These are phyloP conservation scores for Cercospora beticola DNA, from an alignment of 2,329 filamentous ascomycete genomes.

Conservation along the genomic window DNA sequence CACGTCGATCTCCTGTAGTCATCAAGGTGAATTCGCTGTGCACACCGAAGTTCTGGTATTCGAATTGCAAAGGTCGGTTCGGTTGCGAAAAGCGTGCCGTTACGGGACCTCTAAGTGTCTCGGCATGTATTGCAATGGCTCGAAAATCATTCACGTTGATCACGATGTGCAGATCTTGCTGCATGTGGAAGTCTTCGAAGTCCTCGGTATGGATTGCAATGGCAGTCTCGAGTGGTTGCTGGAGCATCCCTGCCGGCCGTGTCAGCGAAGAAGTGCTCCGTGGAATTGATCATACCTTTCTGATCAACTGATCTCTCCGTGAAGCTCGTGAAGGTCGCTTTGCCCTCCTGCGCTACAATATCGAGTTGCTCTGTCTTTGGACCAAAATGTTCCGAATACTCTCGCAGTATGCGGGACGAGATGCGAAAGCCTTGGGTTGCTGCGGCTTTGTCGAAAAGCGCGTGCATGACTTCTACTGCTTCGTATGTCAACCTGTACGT, in stretches of 20 bases:
- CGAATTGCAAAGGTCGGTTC: slow-evolving; percentile 69
- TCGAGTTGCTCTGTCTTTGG: slow-evolving; percentile 78
- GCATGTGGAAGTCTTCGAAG: slow-evolving; percentile 71
- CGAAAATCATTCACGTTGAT: slow-evolving; percentile 83
- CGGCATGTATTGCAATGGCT: slow-evolving; percentile 73
- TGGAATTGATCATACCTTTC: slow-evolving; percentile 49
- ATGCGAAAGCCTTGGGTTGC: slow-evolving; percentile 72
- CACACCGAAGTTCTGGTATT: slow-evolving; percentile 67
- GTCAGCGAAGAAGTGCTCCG: slow-evolving; percentile 4
- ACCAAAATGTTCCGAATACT: slow-evolving; percentile 78
- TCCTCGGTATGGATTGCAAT: slow-evolving; percentile 74
- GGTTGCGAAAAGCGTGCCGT: slow-evolving; percentile 70
- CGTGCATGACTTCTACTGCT: slow-evolving; percentile 69
- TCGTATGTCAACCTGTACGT: slow-evolving; percentile 77
- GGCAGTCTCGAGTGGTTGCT: slow-evolving; percentile 77
- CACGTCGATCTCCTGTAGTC: slow-evolving; percentile 67
- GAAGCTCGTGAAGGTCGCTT: slow-evolving; percentile 75
- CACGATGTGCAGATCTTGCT: slow-evolving; percentile 74
- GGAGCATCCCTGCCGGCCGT: slow-evolving; percentile 62
- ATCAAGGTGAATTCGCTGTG: slow-evolving; percentile 77
- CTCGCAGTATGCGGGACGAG: slow-evolving; percentile 66
- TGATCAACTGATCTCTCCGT: slow-evolving; percentile 75
- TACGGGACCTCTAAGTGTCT: slow-evolving; percentile 65
- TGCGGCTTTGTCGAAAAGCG: slow-evolving; percentile 67
- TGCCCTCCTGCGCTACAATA: slow-evolving; percentile 68